phyloP scores from a whole-genome alignment of 768 basidiomycete genomes.

The Boletus sp. region DNA sequence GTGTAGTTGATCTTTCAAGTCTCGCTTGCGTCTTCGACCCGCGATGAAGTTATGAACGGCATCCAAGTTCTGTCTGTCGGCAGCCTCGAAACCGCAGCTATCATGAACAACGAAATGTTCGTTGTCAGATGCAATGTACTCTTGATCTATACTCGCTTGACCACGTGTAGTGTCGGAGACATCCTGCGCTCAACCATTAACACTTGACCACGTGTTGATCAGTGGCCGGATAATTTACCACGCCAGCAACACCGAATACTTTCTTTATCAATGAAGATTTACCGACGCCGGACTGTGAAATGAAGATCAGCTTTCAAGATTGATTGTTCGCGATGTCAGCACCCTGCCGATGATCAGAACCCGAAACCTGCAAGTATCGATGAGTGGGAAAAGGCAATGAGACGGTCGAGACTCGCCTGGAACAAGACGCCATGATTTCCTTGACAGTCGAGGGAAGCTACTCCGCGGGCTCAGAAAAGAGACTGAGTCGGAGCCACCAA shows the following conservation, averaged over 20 bases:
- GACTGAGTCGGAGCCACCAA: too few species aligned
- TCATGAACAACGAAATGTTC: constrained; percentile 5
- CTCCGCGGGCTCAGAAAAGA: background rate
- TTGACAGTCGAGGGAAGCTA: background rate
- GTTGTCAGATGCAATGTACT: background rate
- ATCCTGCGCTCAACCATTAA: background rate
- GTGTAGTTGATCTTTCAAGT: constrained; percentile 2
- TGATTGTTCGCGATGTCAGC: background rate
- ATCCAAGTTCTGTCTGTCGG: background rate
- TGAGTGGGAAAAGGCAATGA: background rate
- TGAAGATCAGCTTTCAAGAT: background rate
- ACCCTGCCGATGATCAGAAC: constrained; percentile 5
- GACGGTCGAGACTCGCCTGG: background rate
- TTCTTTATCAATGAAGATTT: constrained; percentile 2
- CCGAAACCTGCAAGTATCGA: constrained; percentile 1
- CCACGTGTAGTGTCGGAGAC: constrained; percentile 2
- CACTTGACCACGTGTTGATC: background rate
- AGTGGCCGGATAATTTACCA: background rate
- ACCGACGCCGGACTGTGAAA: background rate
- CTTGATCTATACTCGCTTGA: background rate
- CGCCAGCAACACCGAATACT: constrained; percentile 1
- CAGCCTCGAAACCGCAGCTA: constrained; percentile 4
- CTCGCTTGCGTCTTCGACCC: background rate
- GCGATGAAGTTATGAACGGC: background rate
- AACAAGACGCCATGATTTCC: background rate